These are phyloP conservation scores for Trichoderma cornu-damae DNA, from an alignment of 2,329 filamentous ascomycete species.

Conservation along the genomic window DNA sequence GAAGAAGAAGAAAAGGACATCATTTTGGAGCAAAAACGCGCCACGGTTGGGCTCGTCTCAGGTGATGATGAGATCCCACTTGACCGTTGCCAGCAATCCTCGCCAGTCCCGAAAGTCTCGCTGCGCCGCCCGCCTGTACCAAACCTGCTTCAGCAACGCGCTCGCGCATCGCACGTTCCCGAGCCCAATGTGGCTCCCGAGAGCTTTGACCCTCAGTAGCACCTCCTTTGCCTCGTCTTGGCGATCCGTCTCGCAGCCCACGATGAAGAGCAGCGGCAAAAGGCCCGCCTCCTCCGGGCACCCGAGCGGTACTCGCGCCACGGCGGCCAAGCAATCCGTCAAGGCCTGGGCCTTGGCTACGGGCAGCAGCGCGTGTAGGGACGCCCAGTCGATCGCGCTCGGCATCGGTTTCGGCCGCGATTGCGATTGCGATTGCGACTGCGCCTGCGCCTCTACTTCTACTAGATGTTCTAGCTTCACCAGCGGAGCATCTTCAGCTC, in stretches of 20 bases:
- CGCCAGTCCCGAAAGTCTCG: constrained; percentile 4
- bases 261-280: constrained; percentile 11
- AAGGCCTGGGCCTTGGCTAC: background rate
- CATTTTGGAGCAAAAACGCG: constrained; percentile 2
- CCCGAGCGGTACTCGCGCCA: constrained; percentile 6
- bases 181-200: constrained; percentile 10
- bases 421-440: background rate
- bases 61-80: constrained; percentile 16
- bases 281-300: constrained; percentile 12
- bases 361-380: constrained; percentile 7
- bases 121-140: background rate
- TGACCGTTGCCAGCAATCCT: background rate
- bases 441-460: no score
- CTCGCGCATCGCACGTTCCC: constrained; percentile 7
- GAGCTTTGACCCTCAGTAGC: background rate
- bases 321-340: constrained; percentile 5
- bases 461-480: no score
- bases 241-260: background rate
- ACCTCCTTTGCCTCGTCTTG: background rate
- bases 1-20: background rate
- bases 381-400: background rate
- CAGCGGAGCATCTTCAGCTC: no score
- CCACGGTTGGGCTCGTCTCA: constrained; percentile 4
- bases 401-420: background rate
- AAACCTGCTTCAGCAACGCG: constrained; percentile 2